phyloP scores from a whole-genome alignment of 345 rosid genomes.

The Nasturtium officinale region DNA sequence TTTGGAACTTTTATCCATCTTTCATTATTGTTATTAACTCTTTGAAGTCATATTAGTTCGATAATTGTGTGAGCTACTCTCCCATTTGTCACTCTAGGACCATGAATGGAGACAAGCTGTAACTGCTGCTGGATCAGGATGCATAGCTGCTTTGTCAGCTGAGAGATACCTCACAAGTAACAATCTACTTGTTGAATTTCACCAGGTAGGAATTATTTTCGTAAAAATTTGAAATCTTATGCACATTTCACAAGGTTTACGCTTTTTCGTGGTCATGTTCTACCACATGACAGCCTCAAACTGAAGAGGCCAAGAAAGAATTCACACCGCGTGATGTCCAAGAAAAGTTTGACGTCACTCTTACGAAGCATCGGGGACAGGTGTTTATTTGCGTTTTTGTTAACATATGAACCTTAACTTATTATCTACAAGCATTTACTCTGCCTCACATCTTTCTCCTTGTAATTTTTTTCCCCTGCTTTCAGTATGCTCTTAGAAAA shows the following conservation, averaged over 20 bases:
- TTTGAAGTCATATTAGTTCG: conserved; percentile 25
- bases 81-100: conserved; percentile 55
- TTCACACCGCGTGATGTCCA: conserved; percentile 77
- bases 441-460: conserved; percentile 12
- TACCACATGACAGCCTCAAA: conserved; percentile 62
- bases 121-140: conserved; percentile 98
- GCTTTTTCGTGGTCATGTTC: conserved; percentile 20
- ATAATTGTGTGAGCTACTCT: conserved; percentile 23
- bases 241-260: conserved; percentile 27
- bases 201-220: conserved; percentile 61
- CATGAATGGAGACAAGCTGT: conserved; percentile 98
- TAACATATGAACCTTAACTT: conserved; percentile 16
- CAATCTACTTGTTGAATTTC: conserved; percentile 87
- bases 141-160: conserved; percentile 93
- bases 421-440: conserved; percentile 8
- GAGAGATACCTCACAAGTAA: conserved; percentile 92
- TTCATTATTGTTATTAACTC: conserved; percentile 9
- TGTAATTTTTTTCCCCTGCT: conserved; percentile 16
- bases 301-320: conserved; percentile 89
- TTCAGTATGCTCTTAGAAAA: conserved; percentile 89
- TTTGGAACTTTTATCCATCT: conserved; percentile 27
- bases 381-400: conserved; percentile 44
- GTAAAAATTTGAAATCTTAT: conserved; percentile 1
- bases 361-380: conserved; percentile 88
- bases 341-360: conserved; percentile 79